Conservation (phyloP, 495 filamentous ascomycete species). For the Daldinia decipiens region DNA sequence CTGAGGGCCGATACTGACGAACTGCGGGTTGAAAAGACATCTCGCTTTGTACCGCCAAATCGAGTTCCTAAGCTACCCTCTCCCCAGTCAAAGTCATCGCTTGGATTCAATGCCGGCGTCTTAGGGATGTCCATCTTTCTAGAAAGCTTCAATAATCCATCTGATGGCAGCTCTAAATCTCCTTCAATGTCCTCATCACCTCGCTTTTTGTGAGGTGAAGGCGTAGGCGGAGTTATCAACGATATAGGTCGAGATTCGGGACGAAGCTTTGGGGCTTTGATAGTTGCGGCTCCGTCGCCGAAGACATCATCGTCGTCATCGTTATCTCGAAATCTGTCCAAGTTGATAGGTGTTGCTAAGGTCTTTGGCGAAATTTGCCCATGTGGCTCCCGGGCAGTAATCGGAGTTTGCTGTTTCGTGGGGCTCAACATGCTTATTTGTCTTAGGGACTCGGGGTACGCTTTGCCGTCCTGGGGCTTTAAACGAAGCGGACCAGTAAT, state of each 20-base stretch:
- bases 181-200: conserved; percentile 75
- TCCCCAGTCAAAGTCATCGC: conserved; percentile 91
- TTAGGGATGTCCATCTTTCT: conserved; percentile 66
- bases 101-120: conserved; percentile 62
- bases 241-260: conserved; percentile 63
- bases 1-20: conserved; percentile 90
- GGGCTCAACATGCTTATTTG: conserved; percentile 69
- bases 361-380: conserved; percentile 31
- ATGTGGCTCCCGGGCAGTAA: conserved; percentile 31
- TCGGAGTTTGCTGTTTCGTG: conserved; percentile 46
- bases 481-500: conserved; percentile 69
- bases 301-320: conserved; percentile 69
- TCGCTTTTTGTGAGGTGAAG: conserved; percentile 48
- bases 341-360: conserved; percentile 53
- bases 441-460: conserved; percentile 74
- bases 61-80: conserved; percentile 91
- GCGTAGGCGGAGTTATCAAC: conserved; percentile 65
- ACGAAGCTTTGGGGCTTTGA: conserved; percentile 72
- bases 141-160: conserved; percentile 69
- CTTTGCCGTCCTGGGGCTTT: conserved; percentile 65
- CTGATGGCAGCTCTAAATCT: conserved; percentile 77
- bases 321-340: conserved; percentile 71
- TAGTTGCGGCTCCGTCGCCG: conserved; percentile 69
- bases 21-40: conserved; percentile 78
- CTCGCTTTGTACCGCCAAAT: conserved; percentile 83